A percentile compares a stretch with the other conserved stretches of the same genome.
Evolutionary conservation across 2,329 filamentous ascomycete species (phyloP).

Genomic region (Cadophora gregata): DNA sequence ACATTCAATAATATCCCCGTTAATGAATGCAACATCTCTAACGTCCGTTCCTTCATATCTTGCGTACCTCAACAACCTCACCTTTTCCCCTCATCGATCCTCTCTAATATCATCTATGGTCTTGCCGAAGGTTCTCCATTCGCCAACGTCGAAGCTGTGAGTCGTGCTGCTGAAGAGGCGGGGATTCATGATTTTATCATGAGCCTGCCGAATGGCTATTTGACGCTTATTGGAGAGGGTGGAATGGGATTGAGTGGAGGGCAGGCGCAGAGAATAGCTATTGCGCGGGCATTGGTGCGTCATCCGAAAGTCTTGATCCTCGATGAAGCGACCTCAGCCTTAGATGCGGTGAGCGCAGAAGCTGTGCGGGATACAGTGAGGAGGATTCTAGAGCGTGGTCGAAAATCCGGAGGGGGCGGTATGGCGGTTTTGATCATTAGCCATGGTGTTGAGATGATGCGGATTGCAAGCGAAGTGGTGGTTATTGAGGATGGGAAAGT

Average conservation of each 20-base stretch:
- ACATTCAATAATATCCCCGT: slow-evolving; percentile 65
- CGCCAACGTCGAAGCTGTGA: slow-evolving; percentile 52
- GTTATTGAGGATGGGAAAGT: slow-evolving; percentile 73
- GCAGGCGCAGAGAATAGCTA: slow-evolving; percentile 80
- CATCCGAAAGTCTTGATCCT: slow-evolving; percentile 76
- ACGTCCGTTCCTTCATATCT: slow-evolving; percentile 65
- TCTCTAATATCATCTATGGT: slow-evolving; percentile 84
- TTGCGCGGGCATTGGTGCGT: slow-evolving; percentile 79
- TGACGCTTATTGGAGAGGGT: slow-evolving; percentile 78
- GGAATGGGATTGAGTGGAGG: slow-evolving; percentile 78
- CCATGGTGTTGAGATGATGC: slow-evolving; percentile 87
- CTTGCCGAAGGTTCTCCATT: slow-evolving; percentile 61
- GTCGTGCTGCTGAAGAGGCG: slow-evolving; percentile 59
- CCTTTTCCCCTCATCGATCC: slow-evolving; percentile 79
- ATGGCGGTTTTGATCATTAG: slow-evolving; percentile 83
- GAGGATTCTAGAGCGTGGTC: slow-evolving; percentile 51
- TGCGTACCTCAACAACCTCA: slow-evolving; percentile 75
- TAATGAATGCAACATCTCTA: slow-evolving; percentile 61
- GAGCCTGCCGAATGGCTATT: slow-evolving; percentile 73
- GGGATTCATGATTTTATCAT: slow-evolving; percentile 79
- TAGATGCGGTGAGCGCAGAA: slow-evolving; percentile 73
- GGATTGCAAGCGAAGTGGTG: slow-evolving; percentile 73
- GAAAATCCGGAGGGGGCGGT: slow-evolving; percentile 39
- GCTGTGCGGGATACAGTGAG: slow-evolving; percentile 68
- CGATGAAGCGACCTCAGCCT: slow-evolving; percentile 84